Conservation (phyloP, 768 basidiomycete species). For the Suillus placidus region DNA sequence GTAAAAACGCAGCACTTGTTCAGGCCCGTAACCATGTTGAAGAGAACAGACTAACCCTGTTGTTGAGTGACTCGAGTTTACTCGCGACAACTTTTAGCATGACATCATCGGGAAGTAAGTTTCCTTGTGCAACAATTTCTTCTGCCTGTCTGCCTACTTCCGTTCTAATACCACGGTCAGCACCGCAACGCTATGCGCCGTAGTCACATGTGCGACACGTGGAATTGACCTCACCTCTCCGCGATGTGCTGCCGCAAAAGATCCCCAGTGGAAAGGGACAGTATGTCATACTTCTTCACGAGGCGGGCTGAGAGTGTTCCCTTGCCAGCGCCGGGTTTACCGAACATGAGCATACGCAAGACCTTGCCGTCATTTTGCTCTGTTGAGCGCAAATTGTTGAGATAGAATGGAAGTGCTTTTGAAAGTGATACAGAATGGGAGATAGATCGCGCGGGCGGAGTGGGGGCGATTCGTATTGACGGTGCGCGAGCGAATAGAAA, state of each 20-base stretch:
- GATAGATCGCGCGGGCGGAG: constrained; percentile 27
- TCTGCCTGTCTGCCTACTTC: constrained; percentile 75
- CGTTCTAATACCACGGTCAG: constrained; percentile 44
- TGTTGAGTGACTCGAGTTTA: constrained; percentile 66
- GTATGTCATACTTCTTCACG: constrained; percentile 78
- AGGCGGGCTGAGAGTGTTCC: constrained; percentile 80
- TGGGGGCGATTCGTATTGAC: constrained; percentile 15
- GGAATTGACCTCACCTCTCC: constrained; percentile 45
- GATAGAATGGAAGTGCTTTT: constrained; percentile 55
- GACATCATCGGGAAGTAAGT: constrained; percentile 75
- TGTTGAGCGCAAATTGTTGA: constrained; percentile 41
- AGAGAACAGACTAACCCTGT: constrained; percentile 52
- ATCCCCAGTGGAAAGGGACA: constrained; percentile 82
- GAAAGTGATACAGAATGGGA: constrained; percentile 33
- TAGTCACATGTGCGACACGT: not conserved
- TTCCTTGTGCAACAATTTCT: constrained; percentile 77
- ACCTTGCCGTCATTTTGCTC: constrained; percentile 26
- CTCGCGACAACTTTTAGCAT: constrained; percentile 77
- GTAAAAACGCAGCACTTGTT: constrained; percentile 4
- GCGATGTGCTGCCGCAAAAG: constrained; percentile 83
- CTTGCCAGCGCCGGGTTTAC: constrained; percentile 75
- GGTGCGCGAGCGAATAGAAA: constrained; percentile 15
- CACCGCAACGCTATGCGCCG: not conserved
- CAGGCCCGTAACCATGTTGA: not conserved
- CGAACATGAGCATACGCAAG: constrained; percentile 58